Base-by-base conservation (phyloP, 352 stramenopile genomes). In the Albugo laibachii region DNA sequence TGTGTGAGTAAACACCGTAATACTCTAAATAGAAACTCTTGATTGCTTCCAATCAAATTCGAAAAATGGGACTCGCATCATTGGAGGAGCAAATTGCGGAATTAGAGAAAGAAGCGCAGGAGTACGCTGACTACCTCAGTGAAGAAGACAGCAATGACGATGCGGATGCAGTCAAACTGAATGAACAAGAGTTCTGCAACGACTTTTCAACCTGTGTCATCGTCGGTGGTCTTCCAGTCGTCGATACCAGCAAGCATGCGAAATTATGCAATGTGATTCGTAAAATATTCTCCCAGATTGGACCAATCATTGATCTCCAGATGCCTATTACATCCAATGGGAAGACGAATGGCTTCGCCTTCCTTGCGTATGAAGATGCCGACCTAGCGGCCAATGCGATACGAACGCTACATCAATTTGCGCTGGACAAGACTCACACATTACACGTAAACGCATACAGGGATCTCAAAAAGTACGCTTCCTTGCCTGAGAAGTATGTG, bases 391-490 rank as follows among this genome's bases (percentile, higher is more conserved):
- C 66, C 36, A 77, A 92, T 51, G 78, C 78, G 21, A 68, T 87
- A 50, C 74, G 71, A 36, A 87, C 71, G 47, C 82, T 87, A 55
- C 66, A 92, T 62, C 85, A 85, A 59, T 87, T 88, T 52, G 73
- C 71, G 27, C 66, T 98, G 42, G 95, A 98, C 69, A 98, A 98
- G 68, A 95, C 88, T 55, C 94, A 99, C 70, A 83, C 71, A 16
- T 72, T 98, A 49, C 77, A 88, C 43, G 92, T 98, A 12, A 92
- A 86, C 59, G 78, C 80, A 45, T 97, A 97, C 62, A 57, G 67
- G 13, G 84, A 96, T 41, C 56, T 96, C 46, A 65, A 81, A 8
- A 84, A 83, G 53, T 93, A 74, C 54, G 47, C 64, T 50, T 58
- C 69, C 39, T 80, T 87, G 13, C 63, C 73, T 5, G 56, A 63